phyloP scores from a whole-genome alignment of 306 rosid genomes.

The Argentina anserina region DNA sequence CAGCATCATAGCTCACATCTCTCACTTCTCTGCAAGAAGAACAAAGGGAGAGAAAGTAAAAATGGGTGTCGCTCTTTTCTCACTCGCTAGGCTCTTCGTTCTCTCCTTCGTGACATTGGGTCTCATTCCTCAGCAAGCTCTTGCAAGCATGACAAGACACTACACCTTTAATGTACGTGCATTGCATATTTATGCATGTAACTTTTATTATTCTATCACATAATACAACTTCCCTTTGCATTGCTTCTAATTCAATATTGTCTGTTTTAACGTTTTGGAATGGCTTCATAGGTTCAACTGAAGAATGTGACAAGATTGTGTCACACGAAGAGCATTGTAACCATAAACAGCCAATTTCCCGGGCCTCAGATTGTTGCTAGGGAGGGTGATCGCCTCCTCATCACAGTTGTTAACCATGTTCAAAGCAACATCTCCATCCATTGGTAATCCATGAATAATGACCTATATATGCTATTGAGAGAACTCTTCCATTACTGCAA shows the following conservation, averaged over 20 bases:
- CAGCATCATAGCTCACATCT: not conserved
- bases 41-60: not conserved
- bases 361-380: conserved; percentile 70
- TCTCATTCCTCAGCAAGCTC: conserved; percentile 32
- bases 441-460: conserved; percentile 38
- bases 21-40: not conserved
- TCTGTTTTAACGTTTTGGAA: not conserved
- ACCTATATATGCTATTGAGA: not conserved
- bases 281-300: conserved; percentile 30
- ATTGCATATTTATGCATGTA: not conserved
- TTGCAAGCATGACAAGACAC: conserved; percentile 54
- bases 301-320: conserved; percentile 59
- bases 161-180: conserved; percentile 52
- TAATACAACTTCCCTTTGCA: not conserved
- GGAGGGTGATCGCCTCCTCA: conserved; percentile 59
- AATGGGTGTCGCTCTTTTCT: conserved; percentile 31
- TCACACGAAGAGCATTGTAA: conserved; percentile 57
- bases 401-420: conserved; percentile 54
- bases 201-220: too few species aligned
- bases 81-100: conserved; percentile 22
- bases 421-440: conserved; percentile 54
- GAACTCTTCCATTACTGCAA: not conserved
- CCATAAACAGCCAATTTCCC: conserved; percentile 69
- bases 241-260: not conserved
- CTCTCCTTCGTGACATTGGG: conserved; percentile 19